These are phyloP conservation scores for Saccharomycopsis fodiens DNA, from an alignment of 805 yeast species.

Conservation along the genomic window DNA sequence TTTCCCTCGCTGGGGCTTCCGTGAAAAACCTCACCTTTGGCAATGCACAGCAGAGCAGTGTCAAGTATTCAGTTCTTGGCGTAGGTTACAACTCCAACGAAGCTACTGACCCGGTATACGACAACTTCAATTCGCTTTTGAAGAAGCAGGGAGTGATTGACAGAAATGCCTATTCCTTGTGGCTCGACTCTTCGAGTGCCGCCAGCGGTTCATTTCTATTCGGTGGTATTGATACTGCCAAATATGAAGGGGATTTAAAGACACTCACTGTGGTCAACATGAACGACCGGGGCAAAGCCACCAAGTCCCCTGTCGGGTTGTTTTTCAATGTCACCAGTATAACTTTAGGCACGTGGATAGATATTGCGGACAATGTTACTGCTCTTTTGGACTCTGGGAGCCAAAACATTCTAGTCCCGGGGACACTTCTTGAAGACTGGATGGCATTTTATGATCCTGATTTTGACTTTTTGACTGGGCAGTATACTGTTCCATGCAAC, in stretches of 20 bases:
- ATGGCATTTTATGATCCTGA: background rate
- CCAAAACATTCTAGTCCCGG: slow-evolving; percentile 37
- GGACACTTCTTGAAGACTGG: slow-evolving; percentile 15
- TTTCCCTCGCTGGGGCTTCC: no score
- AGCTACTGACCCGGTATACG: no score
- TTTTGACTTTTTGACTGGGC: background rate
- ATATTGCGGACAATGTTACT: slow-evolving; percentile 23
- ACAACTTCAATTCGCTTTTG: slow-evolving; percentile 59
- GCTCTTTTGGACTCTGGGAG: slow-evolving; percentile 41
- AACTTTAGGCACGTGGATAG: slow-evolving; percentile 13
- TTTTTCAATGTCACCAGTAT: slow-evolving; percentile 27
- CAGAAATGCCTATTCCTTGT: slow-evolving; percentile 54
- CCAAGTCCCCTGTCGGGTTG: slow-evolving; percentile 43
- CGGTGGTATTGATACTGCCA: slow-evolving; percentile 65
- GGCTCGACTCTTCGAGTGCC: slow-evolving; percentile 34
- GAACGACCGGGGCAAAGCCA: slow-evolving; percentile 23
- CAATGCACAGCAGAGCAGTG: no score
- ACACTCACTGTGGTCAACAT: slow-evolving; percentile 46
- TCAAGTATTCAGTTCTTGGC: no score
- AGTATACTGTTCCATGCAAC: background rate
- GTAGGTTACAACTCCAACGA: no score
- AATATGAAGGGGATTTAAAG: slow-evolving; percentile 44
- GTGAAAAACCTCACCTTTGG: no score
- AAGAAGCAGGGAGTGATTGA: slow-evolving; percentile 49
- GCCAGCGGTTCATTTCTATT: slow-evolving; percentile 48